Conservation (phyloP, 2,329 filamentous ascomycete species). For the Trichophyton benhamiae region DNA sequence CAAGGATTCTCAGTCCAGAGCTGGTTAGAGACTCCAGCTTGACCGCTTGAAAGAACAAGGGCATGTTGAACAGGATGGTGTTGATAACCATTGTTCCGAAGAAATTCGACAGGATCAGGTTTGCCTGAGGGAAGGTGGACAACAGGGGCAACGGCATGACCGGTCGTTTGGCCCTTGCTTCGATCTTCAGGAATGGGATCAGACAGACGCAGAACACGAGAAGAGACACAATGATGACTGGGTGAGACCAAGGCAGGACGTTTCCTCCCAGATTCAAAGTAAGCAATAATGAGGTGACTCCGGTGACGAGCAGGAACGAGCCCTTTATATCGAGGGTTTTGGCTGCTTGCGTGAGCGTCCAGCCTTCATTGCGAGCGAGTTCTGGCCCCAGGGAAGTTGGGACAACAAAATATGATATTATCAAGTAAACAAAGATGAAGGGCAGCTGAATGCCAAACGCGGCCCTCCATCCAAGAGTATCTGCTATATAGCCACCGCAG, state of each 20-base stretch:
- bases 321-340: slow-evolving; percentile 40
- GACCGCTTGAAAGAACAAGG: slow-evolving; percentile 65
- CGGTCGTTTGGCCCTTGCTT: slow-evolving; percentile 33
- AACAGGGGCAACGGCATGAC: slow-evolving; percentile 41
- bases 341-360: slow-evolving; percentile 32
- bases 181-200: neutral
- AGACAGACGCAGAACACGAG: slow-evolving; percentile 32
- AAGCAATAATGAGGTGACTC: slow-evolving; percentile 39
- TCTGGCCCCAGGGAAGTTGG: slow-evolving; percentile 37
- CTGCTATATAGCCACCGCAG: slow-evolving; percentile 30
- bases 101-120: slow-evolving; percentile 26
- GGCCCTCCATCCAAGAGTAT: slow-evolving; percentile 30
- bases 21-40: slow-evolving; percentile 56
- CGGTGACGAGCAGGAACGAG: slow-evolving; percentile 35
- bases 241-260: slow-evolving; percentile 40
- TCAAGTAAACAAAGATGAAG: slow-evolving; percentile 28
- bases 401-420: slow-evolving; percentile 23
- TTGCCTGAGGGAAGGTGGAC: slow-evolving; percentile 27
- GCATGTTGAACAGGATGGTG: slow-evolving; percentile 56
- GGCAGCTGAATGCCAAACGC: slow-evolving; percentile 41
- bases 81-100: slow-evolving; percentile 39
- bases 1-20: slow-evolving; percentile 59
- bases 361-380: slow-evolving; percentile 29
- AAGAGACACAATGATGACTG: slow-evolving; percentile 38
- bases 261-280: slow-evolving; percentile 44